Evolutionary conservation across 2,329 filamentous ascomycete species (phyloP), one percentile per base, ranked within the genome.

Genomic region (Apiospora kogelbergensis): DNA sequence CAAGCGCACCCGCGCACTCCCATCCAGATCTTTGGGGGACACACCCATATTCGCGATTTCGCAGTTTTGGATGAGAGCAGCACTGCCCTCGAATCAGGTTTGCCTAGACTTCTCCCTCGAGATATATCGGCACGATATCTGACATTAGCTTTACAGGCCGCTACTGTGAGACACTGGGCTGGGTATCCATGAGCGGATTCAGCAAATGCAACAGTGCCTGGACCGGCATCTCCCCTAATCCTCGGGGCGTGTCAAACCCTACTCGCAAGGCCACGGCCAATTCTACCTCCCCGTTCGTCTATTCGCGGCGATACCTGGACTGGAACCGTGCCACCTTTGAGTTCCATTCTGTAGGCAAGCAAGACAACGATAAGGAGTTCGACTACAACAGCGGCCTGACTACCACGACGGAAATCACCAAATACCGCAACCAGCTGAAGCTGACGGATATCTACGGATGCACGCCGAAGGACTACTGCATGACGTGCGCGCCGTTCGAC

Each of bases 111-210:
- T 37, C 17, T 60, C 2, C 30, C 53, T 13, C 30, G 53, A 20
- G 30, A 11, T 13, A n/a, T n/a, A 11, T 33, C 9, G 53, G 37
- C 20, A 9, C 4, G 1, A n/a, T 37, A 11, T 37, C 30, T 60
- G 20, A 60, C 53, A 13, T n/a, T 37, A n/a, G 11, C 5, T 15
- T 15, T 13, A 85, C 91, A 72, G 76, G 85, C 67, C 80, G 79
- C 0, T 98, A 98, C 79, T 92, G 98, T 84, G 95, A 98, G 82
- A 98, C 95, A 0, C 90, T 98, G 65, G 95, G 95, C 1, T 98
- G 96, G 87, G 90, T 96, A 87, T 97, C 94, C 0, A 89, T 98
- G 63, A 86, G 91, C 68, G 93, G 93, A 40, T 74, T 88, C 68
- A 74, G 78, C 53, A 82, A 82, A 71, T 78, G 76, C 42, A 83